Percentiles rank a stretch among this genome's conserved stretches.
These are phyloP conservation scores for Nepenthes gracilis DNA, from an alignment of 148 eudicot species.

Conservation along the genomic window DNA sequence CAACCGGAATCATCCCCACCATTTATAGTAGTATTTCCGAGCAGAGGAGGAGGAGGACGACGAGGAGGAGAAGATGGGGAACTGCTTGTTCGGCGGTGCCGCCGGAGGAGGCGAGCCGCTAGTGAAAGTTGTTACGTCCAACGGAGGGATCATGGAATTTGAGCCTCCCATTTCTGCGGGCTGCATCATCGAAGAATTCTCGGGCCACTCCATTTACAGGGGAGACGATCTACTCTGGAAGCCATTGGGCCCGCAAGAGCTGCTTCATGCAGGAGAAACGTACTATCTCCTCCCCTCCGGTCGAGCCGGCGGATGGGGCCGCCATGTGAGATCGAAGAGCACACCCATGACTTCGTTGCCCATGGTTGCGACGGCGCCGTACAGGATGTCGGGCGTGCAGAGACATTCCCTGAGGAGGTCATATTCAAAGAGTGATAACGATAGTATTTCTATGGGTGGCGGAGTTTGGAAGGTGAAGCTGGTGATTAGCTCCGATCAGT, in stretches of 20 bases:
- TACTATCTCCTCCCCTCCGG: constrained; percentile 55
- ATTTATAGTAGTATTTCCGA: too few relatives aligned
- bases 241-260: constrained; percentile 47
- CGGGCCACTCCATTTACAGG: constrained; percentile 57
- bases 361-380: neutral
- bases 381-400: constrained; percentile 61
- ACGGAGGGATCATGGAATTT: constrained; percentile 85
- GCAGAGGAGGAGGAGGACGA: neutral
- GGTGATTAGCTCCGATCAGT: constrained; percentile 55
- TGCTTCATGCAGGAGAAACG: constrained; percentile 47
- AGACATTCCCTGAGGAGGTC: constrained; percentile 36
- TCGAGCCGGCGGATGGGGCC: constrained; percentile 12
- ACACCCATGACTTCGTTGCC: constrained; percentile 13
- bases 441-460: constrained; percentile 2
- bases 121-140: constrained; percentile 50
- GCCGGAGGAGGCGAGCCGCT: constrained; percentile 10
- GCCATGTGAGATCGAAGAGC: constrained; percentile 63
- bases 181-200: constrained; percentile 56
- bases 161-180: constrained; percentile 46
- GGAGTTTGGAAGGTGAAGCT: constrained; percentile 92
- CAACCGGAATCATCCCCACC: too few relatives aligned
- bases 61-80: constrained; percentile 37
- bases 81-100: constrained; percentile 53
- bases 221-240: constrained; percentile 68
- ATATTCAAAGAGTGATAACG: constrained; percentile 1